Percentiles rank a stretch among this genome's conserved stretches.
Evolutionary conservation across 2,329 filamentous ascomycete species (phyloP).

Genomic region (Bipolaris gigantea): DNA sequence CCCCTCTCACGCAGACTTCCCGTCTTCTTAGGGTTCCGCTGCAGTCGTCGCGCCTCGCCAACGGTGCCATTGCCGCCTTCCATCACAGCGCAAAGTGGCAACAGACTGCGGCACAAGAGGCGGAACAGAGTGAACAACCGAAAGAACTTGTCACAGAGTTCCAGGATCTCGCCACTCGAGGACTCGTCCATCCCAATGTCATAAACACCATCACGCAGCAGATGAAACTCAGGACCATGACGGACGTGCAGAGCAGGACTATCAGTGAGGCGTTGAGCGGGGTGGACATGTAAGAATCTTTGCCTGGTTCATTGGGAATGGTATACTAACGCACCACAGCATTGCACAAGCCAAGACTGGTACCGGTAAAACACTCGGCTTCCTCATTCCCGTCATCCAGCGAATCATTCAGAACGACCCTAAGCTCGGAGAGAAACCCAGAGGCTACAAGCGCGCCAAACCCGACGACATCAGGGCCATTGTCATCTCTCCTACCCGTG

Average conservation of each 20-base stretch:
- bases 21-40: constrained; percentile 22
- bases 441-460: constrained; percentile 46
- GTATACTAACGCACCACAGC: constrained; percentile 27
- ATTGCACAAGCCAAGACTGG: constrained; percentile 95
- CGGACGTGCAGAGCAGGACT: constrained; percentile 83
- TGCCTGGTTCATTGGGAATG: neutral
- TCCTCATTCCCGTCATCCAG: constrained; percentile 83
- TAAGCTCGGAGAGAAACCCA: constrained; percentile 55
- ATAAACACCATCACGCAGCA: constrained; percentile 68
- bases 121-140: constrained; percentile 18
- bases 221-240: constrained; percentile 84
- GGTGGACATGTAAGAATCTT: constrained; percentile 70
- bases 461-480: constrained; percentile 61
- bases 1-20: constrained; percentile 25
- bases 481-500: constrained; percentile 64
- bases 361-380: constrained; percentile 94
- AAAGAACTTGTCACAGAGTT: constrained; percentile 48
- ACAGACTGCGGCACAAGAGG: constrained; percentile 34
- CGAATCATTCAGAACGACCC: constrained; percentile 70
- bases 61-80: constrained; percentile 35
- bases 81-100: constrained; percentile 47
- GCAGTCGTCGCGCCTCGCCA: constrained; percentile 23
- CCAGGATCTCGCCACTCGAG: constrained; percentile 47
- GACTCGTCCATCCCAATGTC: constrained; percentile 64
- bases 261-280: constrained; percentile 80